Conservation (phyloP, 2,329 filamentous ascomycete species). For the Ramularia endophylla region DNA sequence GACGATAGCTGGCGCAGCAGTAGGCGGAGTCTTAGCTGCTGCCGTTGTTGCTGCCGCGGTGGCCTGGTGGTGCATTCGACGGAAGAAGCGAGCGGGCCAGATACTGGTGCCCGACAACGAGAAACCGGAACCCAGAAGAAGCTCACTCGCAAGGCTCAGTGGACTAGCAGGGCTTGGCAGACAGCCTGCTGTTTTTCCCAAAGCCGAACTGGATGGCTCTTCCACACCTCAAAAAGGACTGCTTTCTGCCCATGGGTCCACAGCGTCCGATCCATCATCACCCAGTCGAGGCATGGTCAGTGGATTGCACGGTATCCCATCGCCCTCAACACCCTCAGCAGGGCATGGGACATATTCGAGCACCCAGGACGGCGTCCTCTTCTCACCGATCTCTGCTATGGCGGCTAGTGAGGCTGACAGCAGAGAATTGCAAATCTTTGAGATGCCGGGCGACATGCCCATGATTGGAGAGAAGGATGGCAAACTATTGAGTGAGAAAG, state of each 20-base stretch:
- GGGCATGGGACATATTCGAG: slow-evolving; percentile 26
- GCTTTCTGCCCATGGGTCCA: slow-evolving; percentile 14
- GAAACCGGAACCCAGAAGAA: slow-evolving; percentile 5
- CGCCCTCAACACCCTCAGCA: slow-evolving; percentile 15
- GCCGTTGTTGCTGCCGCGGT: slow-evolving; percentile 26
- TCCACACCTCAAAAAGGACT: slow-evolving; percentile 16
- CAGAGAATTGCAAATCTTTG: slow-evolving; percentile 33
- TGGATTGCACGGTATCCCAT: slow-evolving; percentile 12
- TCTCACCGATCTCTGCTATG: slow-evolving; percentile 18
- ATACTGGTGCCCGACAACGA: slow-evolving; percentile 4
- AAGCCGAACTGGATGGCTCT: slow-evolving; percentile 39
- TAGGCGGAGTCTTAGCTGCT: slow-evolving; percentile 35
- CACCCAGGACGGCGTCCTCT: slow-evolving; percentile 15
- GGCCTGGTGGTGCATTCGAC: slow-evolving; percentile 28
- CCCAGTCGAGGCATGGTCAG: slow-evolving; percentile 15
- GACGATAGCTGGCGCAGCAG: slow-evolving; percentile 17
- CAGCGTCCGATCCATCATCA: slow-evolving; percentile 4
- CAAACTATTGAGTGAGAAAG: slow-evolving; percentile 43
- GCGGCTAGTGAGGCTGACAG: slow-evolving; percentile 25
- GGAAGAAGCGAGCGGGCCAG: slow-evolving; percentile 7
- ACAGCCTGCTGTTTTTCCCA: slow-evolving; percentile 34
- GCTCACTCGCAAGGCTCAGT: slow-evolving; percentile 1
- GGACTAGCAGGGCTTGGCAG: slow-evolving; percentile 5
- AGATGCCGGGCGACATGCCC: slow-evolving; percentile 52
- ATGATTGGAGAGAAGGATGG: slow-evolving; percentile 46